These are phyloP conservation scores for Nicotiana benthamiana DNA, from an alignment of 257 asterid genomes.

Conservation along the genomic window DNA sequence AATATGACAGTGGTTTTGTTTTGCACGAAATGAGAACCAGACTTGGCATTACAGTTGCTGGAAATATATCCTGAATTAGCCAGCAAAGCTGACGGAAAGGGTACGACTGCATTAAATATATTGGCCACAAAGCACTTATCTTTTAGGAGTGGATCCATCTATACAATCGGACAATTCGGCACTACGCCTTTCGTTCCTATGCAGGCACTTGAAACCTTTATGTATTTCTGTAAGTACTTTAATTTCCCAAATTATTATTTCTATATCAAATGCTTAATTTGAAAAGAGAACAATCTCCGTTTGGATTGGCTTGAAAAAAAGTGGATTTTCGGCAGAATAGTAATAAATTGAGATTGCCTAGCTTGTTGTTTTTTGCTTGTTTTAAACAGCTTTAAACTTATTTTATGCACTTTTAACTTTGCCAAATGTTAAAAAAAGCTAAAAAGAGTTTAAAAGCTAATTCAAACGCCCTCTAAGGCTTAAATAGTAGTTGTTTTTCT, in stretches of 20 bases:
- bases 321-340: too few relatives aligned
- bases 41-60: not conserved
- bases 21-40: not conserved
- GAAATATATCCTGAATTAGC: slow-evolving; percentile 4
- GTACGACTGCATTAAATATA: not conserved
- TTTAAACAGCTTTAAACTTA: too few relatives aligned
- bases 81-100: not conserved
- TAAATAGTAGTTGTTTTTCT: too few relatives aligned
- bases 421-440: too few relatives aligned
- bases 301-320: too few relatives aligned
- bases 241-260: not conserved
- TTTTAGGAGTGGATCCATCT: slow-evolving; percentile 5
- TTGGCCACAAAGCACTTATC: slow-evolving; percentile 5
- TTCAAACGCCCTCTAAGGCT: too few relatives aligned
- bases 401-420: too few relatives aligned
- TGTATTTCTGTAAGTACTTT: not conserved
- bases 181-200: not conserved
- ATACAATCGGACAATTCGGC: not conserved
- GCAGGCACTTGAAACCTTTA: not conserved
- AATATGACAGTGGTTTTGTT: too few relatives aligned
- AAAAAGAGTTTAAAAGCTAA: too few relatives aligned
- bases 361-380: too few relatives aligned
- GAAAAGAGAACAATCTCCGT: not conserved
- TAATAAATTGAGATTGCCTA: too few relatives aligned
- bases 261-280: not conserved